Percentiles rank a stretch among this genome's conserved stretches.
Conservation (phyloP, 768 basidiomycete genomes). For the Wakefieldia striispora region DNA sequence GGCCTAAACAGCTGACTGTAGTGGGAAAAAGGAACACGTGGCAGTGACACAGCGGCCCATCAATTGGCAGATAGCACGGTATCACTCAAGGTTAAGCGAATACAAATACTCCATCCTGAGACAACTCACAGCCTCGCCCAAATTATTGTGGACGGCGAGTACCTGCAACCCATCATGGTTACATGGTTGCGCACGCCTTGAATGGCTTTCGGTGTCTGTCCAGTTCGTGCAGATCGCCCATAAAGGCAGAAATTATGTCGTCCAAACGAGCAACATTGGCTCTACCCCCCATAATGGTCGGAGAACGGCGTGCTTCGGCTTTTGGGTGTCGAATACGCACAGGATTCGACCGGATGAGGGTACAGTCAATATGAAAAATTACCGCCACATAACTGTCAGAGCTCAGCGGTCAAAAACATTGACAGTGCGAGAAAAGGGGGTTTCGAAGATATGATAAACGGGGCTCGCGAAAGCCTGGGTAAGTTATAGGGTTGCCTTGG, state of each 20-base stretch:
- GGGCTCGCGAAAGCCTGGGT: too few relatives aligned
- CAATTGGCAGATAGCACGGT: not conserved
- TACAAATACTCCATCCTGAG: conserved; percentile 14
- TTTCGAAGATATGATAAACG: too few relatives aligned
- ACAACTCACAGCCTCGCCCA: conserved; percentile 14
- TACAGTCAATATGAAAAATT: not conserved
- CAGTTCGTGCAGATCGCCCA: too few relatives aligned
- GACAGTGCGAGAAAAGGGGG: not conserved
- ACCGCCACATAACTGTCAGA: not conserved
- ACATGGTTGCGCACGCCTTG: too few relatives aligned
- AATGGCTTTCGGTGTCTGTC: too few relatives aligned
- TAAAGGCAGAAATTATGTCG: too few relatives aligned
- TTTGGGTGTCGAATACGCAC: not conserved
- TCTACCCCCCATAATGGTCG: not conserved
- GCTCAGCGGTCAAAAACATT: not conserved
- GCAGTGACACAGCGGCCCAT: conserved; percentile 2
- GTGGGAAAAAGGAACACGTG: conserved; percentile 19
- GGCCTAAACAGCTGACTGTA: conserved; percentile 7
- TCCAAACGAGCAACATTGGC: not conserved
- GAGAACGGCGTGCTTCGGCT: conserved; percentile 12
- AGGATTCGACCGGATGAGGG: not conserved
- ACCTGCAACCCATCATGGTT: too few relatives aligned
- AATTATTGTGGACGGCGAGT: too few relatives aligned
- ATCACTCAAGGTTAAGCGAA: conserved; percentile 18
- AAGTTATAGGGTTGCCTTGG: too few relatives aligned